Evolutionary conservation across 2,329 filamentous ascomycete genomes (phyloP).

Genomic region (Lasiodiplodia hormozganensis): DNA sequence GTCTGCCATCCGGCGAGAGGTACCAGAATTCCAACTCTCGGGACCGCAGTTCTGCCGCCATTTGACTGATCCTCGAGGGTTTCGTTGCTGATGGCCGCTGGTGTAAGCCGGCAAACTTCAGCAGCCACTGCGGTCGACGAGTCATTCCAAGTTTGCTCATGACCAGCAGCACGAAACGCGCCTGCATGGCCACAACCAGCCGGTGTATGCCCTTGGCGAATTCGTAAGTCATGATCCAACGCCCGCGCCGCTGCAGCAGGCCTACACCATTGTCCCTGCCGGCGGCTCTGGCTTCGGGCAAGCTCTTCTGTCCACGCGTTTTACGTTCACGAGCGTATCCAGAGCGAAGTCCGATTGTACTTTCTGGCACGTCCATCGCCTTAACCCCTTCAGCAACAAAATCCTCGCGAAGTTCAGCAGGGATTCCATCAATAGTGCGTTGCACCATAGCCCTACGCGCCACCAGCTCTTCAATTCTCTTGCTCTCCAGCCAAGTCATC

Average conservation of each 20-base stretch:
- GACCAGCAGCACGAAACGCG: slow-evolving; percentile 60
- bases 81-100: slow-evolving; percentile 36
- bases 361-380: slow-evolving; percentile 43
- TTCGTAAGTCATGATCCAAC: slow-evolving; percentile 78
- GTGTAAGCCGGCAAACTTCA: slow-evolving; percentile 53
- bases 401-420: slow-evolving; percentile 51
- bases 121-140: slow-evolving; percentile 69
- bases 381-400: slow-evolving; percentile 46
- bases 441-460: slow-evolving; percentile 49
- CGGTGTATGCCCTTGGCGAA: slow-evolving; percentile 78
- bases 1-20: slow-evolving; percentile 59
- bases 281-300: slow-evolving; percentile 39
- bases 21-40: slow-evolving; percentile 59
- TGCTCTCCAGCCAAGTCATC: slow-evolving; percentile 91
- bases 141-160: slow-evolving; percentile 67
- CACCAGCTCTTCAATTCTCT: slow-evolving; percentile 80
- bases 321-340: slow-evolving; percentile 75
- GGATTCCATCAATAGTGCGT: slow-evolving; percentile 46
- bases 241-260: slow-evolving; percentile 76
- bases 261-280: slow-evolving; percentile 71
- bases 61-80: slow-evolving; percentile 36
- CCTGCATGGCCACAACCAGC: slow-evolving; percentile 66
- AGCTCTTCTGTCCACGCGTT: slow-evolving; percentile 58
- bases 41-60: slow-evolving; percentile 34
- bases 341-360: slow-evolving; percentile 41